Base-by-base conservation (phyloP, 371 early-diverging fungal genomes). In the Nosema granulosis region DNA sequence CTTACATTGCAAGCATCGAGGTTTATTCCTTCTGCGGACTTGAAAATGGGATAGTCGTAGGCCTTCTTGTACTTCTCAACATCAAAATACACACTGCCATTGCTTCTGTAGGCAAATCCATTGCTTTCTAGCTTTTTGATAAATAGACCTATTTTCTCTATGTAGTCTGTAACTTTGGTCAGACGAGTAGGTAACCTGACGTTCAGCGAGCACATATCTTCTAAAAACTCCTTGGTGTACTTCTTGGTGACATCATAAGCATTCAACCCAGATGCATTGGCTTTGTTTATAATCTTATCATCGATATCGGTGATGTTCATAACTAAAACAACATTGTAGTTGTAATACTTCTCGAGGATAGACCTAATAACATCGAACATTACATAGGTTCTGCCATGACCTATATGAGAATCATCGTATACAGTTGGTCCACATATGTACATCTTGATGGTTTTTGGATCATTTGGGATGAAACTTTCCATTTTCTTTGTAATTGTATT, bases 291-390 rank as follows among this genome's bases (percentile, higher is more conserved):
- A 62, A 86, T 86, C 54, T 98, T 99, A 84, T 99, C 99, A 83
- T 99, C 99, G 82, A 99, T 93, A 85, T 99, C 96, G 37, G 99
- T 99, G 65, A 99, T 91, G 83, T 99, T 99, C 91, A 96, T 95
- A 51, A 96, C 94, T 85, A 92, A 91, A 26, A 88, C 86, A 57
- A 99, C 92, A 75, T 96, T 90, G 86, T 95, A 96, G 56, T 88
- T 88, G 82, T 96, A 94, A 84, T 96, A 97, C 71, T 96, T 93
- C 80, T 91, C 89, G 76, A 99, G 85, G 38, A 97, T 90, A 65
- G 96, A 89, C 51, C 97, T 90, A 63, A 96, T 88, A 67, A 94
- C 92, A 87, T 99, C 99, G 83, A 94, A 89, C 16, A 92, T 88
- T 68, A 97, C 88, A 83, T 96, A 99, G 70, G 90, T 92, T 84